These are phyloP conservation scores for Boletus pseudopeckii DNA, from an alignment of 768 basidiomycete species.

Conservation along the genomic window DNA sequence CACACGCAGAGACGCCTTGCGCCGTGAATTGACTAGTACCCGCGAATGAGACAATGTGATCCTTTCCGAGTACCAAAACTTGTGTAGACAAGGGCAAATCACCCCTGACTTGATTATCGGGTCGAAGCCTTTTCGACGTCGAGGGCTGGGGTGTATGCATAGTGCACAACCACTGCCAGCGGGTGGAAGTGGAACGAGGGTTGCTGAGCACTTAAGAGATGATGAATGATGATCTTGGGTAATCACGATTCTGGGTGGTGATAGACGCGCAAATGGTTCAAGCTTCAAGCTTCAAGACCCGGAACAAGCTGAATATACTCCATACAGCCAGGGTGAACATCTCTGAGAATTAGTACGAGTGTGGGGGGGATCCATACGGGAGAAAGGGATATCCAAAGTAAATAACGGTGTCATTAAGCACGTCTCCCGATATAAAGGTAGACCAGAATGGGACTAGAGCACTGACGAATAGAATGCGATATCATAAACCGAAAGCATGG, in stretches of 20 bases:
- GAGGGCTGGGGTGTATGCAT: conserved; percentile 4
- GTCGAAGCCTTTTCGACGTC: neutral
- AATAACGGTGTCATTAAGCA: neutral
- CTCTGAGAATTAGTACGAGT: neutral
- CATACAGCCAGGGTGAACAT: too few species aligned
- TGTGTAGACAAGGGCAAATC: conserved; percentile 5
- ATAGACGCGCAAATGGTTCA: too few species aligned
- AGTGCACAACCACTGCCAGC: neutral
- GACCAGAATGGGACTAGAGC: neutral
- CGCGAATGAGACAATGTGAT: conserved; percentile 42
- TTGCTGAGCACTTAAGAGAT: neutral
- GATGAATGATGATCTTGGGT: neutral
- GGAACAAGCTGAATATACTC: neutral
- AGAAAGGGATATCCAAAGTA: neutral
- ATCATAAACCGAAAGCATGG: conserved; percentile 8
- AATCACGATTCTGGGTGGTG: neutral
- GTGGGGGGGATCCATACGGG: neutral
- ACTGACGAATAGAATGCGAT: neutral
- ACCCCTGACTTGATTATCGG: neutral
- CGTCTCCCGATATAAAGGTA: neutral
- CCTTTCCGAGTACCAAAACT: conserved; percentile 27
- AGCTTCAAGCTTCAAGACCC: too few species aligned
- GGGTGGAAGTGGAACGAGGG: neutral
- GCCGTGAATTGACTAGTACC: conserved; percentile 60
- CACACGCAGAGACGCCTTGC: conserved; percentile 50